Evolutionary conservation across 2,329 filamentous ascomycete species (phyloP).

Genomic region (Monosporascus ibericus): DNA sequence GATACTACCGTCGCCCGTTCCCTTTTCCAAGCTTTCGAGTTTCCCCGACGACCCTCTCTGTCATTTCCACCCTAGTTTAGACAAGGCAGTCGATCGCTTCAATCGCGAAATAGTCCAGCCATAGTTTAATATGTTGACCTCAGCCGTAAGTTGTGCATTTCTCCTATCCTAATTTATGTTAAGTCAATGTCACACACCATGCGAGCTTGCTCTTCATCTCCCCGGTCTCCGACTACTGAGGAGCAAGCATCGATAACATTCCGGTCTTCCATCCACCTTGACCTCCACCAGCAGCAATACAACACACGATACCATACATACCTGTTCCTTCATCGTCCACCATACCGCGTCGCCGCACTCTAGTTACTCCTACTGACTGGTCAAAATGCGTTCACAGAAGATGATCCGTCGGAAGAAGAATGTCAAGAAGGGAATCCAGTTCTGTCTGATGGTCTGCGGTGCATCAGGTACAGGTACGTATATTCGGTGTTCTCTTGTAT

Average conservation of each 20-base stretch:
- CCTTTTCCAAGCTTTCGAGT: conserved; percentile 9
- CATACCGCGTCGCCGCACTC: not conserved
- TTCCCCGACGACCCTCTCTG: conserved; percentile 6
- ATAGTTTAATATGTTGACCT: conserved; percentile 30
- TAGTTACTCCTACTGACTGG: conserved; percentile 14
- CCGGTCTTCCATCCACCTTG: conserved; percentile 3
- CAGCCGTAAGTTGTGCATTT: conserved; percentile 25
- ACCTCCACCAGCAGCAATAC: conserved; percentile 3
- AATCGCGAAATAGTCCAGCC: conserved; percentile 14
- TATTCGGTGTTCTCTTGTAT: conserved; percentile 1
- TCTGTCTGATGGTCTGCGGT: conserved; percentile 99
- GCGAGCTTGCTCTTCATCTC: not conserved
- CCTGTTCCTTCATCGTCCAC: not conserved
- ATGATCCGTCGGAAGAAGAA: conserved; percentile 99
- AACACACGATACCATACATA: not conserved
- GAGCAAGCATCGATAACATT: not conserved
- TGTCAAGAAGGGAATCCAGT: conserved; percentile 99
- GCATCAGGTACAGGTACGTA: conserved; percentile 91
- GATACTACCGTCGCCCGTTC: conserved; percentile 5
- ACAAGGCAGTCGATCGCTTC: conserved; percentile 7
- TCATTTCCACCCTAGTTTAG: conserved; percentile 13
- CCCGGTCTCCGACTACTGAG: not conserved
- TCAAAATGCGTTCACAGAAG: conserved; percentile 50
- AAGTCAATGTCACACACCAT: no score
- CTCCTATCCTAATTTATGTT: not conserved